Conservation (phyloP, 2,329 filamentous ascomycete genomes). For the Westerdykella aurantiaca region DNA sequence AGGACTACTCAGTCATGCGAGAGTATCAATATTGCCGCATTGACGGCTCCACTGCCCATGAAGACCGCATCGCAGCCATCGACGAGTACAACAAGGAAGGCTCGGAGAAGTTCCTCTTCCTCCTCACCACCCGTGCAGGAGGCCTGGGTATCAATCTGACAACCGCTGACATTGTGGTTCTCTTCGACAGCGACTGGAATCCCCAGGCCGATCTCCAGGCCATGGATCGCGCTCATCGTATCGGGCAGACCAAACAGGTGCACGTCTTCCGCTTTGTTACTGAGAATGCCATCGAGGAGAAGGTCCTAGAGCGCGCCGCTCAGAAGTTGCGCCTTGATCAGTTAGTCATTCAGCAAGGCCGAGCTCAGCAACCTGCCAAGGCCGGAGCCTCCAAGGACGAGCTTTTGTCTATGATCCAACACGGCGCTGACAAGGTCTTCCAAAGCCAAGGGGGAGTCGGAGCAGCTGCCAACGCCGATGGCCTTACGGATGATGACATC, state of each 20-base stretch:
- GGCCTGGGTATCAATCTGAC: slow-evolving; percentile 96
- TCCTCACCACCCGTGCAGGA: slow-evolving; percentile 91
- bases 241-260: slow-evolving; percentile 97
- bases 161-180: slow-evolving; percentile 86
- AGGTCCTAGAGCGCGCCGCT: slow-evolving; percentile 91
- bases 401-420: slow-evolving; percentile 95
- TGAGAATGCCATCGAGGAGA: slow-evolving; percentile 97
- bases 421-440: slow-evolving; percentile 94
- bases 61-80: slow-evolving; percentile 94
- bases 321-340: slow-evolving; percentile 96
- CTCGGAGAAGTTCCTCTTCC: slow-evolving; percentile 94
- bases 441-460: slow-evolving; percentile 63
- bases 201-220: slow-evolving; percentile 96
- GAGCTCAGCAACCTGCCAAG: slow-evolving; percentile 84
- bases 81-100: slow-evolving; percentile 96
- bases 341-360: slow-evolving; percentile 95
- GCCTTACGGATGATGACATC: slow-evolving; percentile 81
- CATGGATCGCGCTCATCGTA: slow-evolving; percentile 98
- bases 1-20: slow-evolving; percentile 96
- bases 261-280: slow-evolving; percentile 95
- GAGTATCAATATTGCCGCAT: slow-evolving; percentile 96
- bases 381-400: slow-evolving; percentile 94
- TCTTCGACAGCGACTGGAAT: slow-evolving; percentile 99
- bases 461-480: slow-evolving; percentile 53
- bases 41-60: slow-evolving; percentile 91